phyloP scores from a whole-genome alignment of 202 grass and related monocot genomes.

The Carex sylvatica region DNA sequence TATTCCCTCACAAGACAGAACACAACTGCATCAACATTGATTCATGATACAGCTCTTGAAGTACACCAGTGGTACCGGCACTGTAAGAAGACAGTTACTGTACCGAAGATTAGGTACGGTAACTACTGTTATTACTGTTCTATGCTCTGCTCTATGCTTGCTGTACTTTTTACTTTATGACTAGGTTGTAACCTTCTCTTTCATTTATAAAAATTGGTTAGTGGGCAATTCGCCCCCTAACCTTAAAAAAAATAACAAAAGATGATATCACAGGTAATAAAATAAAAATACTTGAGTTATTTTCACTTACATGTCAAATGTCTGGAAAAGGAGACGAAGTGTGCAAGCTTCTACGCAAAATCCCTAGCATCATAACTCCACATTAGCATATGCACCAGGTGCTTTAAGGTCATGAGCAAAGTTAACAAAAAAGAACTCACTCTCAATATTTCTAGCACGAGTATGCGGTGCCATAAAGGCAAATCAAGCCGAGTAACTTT shows the following conservation, averaged over 20 bases:
- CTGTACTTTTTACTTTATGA: too few relatives aligned
- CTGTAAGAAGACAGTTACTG: too few relatives aligned
- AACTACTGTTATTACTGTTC: too few relatives aligned
- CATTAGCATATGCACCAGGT: slow-evolving; percentile 28
- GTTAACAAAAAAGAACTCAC: slow-evolving; percentile 53
- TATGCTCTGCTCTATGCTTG: too few relatives aligned
- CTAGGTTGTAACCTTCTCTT: too few relatives aligned
- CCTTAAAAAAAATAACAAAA: slow-evolving; percentile 13
- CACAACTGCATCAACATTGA: too few relatives aligned
- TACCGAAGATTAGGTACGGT: too few relatives aligned
- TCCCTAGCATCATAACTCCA: slow-evolving; percentile 46
- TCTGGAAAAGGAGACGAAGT: slow-evolving; percentile 80
- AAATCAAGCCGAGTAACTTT: slow-evolving; percentile 93
- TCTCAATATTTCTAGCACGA: slow-evolving; percentile 96
- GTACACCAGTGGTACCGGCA: too few relatives aligned
- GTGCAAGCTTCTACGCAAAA: slow-evolving; percentile 96
- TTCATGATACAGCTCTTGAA: too few relatives aligned
- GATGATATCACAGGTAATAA: slow-evolving; percentile 29
- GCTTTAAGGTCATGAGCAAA: slow-evolving; percentile 8
- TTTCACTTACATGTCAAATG: slow-evolving; percentile 89
- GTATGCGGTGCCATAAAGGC: slow-evolving; percentile 98
- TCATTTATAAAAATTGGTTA: too few relatives aligned
- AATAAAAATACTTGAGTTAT: slow-evolving; percentile 22
- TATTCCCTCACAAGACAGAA: too few relatives aligned
- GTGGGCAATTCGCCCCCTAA: too few relatives aligned